A percentile compares a stretch with the other conserved stretches of the same genome.
These are phyloP conservation scores for Fusarium brevicatenulatum DNA, from an alignment of 2,329 filamentous ascomycete species.

Conservation along the genomic window DNA sequence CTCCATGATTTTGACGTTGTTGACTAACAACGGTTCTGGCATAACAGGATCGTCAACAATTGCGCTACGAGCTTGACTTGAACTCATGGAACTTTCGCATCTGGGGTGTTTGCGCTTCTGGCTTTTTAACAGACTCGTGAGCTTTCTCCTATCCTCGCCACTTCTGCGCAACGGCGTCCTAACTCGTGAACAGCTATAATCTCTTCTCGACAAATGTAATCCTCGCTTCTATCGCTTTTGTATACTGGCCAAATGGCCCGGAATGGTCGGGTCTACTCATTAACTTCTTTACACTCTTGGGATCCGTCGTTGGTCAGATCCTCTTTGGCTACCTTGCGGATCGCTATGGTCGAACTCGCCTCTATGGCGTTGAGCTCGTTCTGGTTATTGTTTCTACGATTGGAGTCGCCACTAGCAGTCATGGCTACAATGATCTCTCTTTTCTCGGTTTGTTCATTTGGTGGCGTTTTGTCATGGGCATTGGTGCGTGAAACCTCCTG, in stretches of 20 bases:
- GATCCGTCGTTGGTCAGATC: conserved; percentile 63
- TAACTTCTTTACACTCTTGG: conserved; percentile 63
- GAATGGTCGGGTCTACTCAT: conserved; percentile 59
- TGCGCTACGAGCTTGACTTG: conserved; percentile 64
- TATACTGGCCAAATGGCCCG: conserved; percentile 60
- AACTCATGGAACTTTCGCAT: conserved; percentile 66
- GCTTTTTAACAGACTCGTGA: conserved; percentile 64
- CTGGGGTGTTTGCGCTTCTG: conserved; percentile 65
- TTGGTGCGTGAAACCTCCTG: conserved; percentile 50
- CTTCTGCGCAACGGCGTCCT: not conserved
- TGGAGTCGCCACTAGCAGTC: conserved; percentile 63
- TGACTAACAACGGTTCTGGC: conserved; percentile 24
- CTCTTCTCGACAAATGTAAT: conserved; percentile 66
- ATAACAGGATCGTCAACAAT: conserved; percentile 59
- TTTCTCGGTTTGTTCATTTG: conserved; percentile 62
- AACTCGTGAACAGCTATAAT: conserved; percentile 55
- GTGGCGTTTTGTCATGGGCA: conserved; percentile 66
- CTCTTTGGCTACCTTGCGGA: conserved; percentile 65
- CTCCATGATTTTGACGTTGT: conserved; percentile 2
- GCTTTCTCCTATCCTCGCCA: conserved; percentile 34
- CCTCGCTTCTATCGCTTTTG: conserved; percentile 62
- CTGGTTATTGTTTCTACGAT: conserved; percentile 68
- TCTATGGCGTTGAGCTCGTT: conserved; percentile 66
- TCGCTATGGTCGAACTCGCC: conserved; percentile 62
- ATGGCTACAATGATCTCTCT: conserved; percentile 60